phyloP scores from a whole-genome alignment of 352 stramenopile genomes.

The Saprolegnia parasitica region DNA sequence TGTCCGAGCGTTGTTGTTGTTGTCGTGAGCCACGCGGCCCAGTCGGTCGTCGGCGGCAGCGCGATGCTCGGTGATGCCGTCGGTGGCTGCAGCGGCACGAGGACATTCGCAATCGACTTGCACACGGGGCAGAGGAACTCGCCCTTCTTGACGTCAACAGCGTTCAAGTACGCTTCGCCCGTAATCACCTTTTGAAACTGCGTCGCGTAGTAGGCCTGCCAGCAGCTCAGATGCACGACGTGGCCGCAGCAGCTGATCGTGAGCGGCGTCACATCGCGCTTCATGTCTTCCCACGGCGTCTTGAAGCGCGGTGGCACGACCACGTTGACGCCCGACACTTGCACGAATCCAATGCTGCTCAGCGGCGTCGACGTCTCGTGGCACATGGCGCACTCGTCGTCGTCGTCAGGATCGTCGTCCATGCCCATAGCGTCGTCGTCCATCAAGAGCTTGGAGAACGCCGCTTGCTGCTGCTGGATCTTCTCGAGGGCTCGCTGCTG shows the following conservation, averaged over 20 bases:
- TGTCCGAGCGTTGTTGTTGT: constrained; percentile 35
- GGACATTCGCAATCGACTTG: constrained; percentile 96
- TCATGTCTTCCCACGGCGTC: constrained; percentile 84
- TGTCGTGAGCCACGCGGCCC: constrained; percentile 26
- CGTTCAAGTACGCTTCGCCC: constrained; percentile 91
- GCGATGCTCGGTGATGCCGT: not conserved
- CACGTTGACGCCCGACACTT: constrained; percentile 36
- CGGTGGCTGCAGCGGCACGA: constrained; percentile 72
- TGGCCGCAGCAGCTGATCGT: constrained; percentile 89
- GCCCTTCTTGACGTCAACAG: constrained; percentile 94
- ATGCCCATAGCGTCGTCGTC: constrained; percentile 29
- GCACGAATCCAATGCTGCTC: constrained; percentile 82
- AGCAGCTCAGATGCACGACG: constrained; percentile 92
- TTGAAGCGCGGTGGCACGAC: constrained; percentile 31
- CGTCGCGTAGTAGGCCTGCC: constrained; percentile 92
- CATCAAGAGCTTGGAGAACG: constrained; percentile 76
- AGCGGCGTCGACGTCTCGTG: constrained; percentile 79
- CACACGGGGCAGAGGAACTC: constrained; percentile 96
- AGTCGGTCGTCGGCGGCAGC: constrained; percentile 20
- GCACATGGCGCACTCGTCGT: constrained; percentile 77
- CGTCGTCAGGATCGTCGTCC: constrained; percentile 41
- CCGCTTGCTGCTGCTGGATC: constrained; percentile 76
- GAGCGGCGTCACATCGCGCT: constrained; percentile 37
- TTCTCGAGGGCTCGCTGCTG: constrained; percentile 69
- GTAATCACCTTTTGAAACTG: constrained; percentile 91